These are phyloP conservation scores for Ogataea pini DNA, from an alignment of 805 yeast species.

Conservation along the genomic window DNA sequence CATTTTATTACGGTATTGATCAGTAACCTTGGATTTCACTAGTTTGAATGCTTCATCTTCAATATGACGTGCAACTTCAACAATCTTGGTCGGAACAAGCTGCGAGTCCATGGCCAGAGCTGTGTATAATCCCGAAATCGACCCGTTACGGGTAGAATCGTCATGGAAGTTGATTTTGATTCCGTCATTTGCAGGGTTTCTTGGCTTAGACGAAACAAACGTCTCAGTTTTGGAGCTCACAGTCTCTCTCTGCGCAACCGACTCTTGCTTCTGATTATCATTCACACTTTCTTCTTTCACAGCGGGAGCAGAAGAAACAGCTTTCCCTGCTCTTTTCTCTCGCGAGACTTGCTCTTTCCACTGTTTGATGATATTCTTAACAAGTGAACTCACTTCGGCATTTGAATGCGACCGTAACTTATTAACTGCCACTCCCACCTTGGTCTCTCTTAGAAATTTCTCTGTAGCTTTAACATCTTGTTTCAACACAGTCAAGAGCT, in stretches of 20 bases:
- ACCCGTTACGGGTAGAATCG: slow-evolving; percentile 79
- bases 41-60: slow-evolving; percentile 69
- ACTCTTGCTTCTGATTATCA: slow-evolving; percentile 18
- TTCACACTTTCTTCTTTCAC: slow-evolving; percentile 13
- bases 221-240: slow-evolving; percentile 29
- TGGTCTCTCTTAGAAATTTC: slow-evolving; percentile 82
- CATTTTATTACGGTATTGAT: slow-evolving; percentile 75
- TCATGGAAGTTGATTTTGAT: slow-evolving; percentile 68
- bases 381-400: slow-evolving; percentile 67
- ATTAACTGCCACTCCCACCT: slow-evolving; percentile 96
- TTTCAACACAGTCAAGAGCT: slow-evolving; percentile 64
- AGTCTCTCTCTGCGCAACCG: slow-evolving; percentile 13
- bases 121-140: slow-evolving; percentile 80
- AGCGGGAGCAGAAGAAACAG: slow-evolving; percentile 6
- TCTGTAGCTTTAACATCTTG: slow-evolving; percentile 83
- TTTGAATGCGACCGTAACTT: slow-evolving; percentile 72
- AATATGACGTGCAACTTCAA: slow-evolving; percentile 65
- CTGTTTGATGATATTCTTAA: slow-evolving; percentile 75
- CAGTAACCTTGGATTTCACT: slow-evolving; percentile 57
- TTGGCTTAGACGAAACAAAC: slow-evolving; percentile 53
- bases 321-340: slow-evolving; percentile 46
- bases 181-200: slow-evolving; percentile 82
- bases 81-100: slow-evolving; percentile 49
- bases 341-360: slow-evolving; percentile 90
- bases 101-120: slow-evolving; percentile 83